phyloP scores from a whole-genome alignment of 2,329 filamentous ascomycete species.

The Colletotrichum acutatum region DNA sequence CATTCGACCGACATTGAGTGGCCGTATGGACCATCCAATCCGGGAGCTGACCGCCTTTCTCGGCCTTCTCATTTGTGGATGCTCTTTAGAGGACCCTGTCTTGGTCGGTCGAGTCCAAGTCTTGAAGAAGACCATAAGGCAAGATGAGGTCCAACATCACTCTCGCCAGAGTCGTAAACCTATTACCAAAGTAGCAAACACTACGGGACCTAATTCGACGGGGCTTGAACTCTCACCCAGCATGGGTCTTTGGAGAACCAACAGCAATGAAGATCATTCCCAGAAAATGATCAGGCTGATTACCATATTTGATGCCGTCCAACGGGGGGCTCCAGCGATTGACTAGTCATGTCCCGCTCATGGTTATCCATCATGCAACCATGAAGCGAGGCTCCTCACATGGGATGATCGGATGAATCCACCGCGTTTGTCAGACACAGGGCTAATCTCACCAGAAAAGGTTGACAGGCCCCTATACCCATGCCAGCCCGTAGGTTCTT shows the following conservation, averaged over 20 bases:
- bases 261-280: slow-evolving; percentile 24
- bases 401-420: slow-evolving; percentile 28
- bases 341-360: slow-evolving; percentile 30
- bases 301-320: slow-evolving; percentile 17
- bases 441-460: not conserved
- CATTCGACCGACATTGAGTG: slow-evolving; percentile 19
- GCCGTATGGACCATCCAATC: slow-evolving; percentile 23
- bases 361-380: slow-evolving; percentile 29
- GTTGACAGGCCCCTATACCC: slow-evolving; percentile 10
- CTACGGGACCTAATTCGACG: not conserved
- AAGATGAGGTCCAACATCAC: not conserved
- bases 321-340: slow-evolving; percentile 10
- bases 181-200: not conserved
- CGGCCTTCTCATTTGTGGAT: slow-evolving; percentile 21
- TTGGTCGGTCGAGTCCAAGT: not conserved
- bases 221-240: not conserved
- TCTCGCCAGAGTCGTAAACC: not conserved
- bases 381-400: slow-evolving; percentile 20
- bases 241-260: not conserved
- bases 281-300: slow-evolving; percentile 1
- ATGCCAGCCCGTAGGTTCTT: slow-evolving; percentile 13
- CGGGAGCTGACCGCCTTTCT: slow-evolving; percentile 39
- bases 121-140: not conserved
- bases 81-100: not conserved
- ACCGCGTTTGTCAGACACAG: slow-evolving; percentile 15